Conservation (phyloP, 164 flowering plant genomes). For the Vitis rotundifolia region DNA sequence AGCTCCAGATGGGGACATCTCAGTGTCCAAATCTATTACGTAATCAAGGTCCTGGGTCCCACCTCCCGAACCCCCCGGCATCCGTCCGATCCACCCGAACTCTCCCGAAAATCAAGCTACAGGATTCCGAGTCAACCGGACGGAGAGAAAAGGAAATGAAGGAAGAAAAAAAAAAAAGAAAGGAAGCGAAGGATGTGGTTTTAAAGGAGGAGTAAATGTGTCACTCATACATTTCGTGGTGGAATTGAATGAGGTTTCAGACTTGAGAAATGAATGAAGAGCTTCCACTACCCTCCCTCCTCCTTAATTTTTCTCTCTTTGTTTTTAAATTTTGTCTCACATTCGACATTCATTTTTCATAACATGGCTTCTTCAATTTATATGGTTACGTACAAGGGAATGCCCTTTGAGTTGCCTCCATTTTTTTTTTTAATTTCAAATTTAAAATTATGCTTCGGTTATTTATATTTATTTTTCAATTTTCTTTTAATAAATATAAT, state of each 20-base stretch:
- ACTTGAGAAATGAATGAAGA: slow-evolving; percentile 11
- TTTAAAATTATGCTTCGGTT: too few species aligned
- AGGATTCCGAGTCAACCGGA: too few species aligned
- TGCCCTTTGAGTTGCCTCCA: neutral
- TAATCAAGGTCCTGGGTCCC: slow-evolving; percentile 24
- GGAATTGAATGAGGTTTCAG: slow-evolving; percentile 32
- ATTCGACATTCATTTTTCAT: slow-evolving; percentile 5
- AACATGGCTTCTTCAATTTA: neutral
- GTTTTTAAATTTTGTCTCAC: slow-evolving; percentile 33
- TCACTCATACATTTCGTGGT: slow-evolving; percentile 37
- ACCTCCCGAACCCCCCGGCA: neutral
- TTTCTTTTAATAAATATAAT: too few species aligned
- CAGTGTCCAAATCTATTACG: slow-evolving; percentile 21
- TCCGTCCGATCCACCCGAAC: slow-evolving; percentile 10
- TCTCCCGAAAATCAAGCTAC: neutral
- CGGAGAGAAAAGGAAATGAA: neutral
- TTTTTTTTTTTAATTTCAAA: too few species aligned
- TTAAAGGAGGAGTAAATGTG: slow-evolving; percentile 17
- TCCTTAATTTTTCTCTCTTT: slow-evolving; percentile 14
- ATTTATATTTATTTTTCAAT: too few species aligned
- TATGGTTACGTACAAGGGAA: slow-evolving; percentile 1
- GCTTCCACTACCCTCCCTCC: slow-evolving; percentile 5
- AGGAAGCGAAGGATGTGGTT: neutral
- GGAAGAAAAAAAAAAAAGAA: neutral
- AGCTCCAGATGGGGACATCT: slow-evolving; percentile 21